Evolutionary conservation across 2,329 filamentous ascomycete genomes (phyloP), one percentile per base, ranked within the genome.

Genomic region (Diaporthe longicolla): DNA sequence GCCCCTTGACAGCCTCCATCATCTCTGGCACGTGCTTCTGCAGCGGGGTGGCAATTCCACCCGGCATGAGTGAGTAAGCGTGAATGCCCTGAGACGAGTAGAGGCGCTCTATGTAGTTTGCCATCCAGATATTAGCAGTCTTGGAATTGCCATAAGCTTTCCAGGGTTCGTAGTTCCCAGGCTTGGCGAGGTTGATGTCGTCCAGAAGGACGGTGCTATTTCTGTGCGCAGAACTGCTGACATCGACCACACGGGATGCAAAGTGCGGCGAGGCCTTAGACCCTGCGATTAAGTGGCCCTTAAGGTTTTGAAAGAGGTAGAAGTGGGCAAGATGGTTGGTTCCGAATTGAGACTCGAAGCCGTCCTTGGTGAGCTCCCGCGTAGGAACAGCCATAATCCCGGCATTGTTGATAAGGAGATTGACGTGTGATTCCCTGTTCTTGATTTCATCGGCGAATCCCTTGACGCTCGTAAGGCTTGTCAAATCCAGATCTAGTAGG

Each of bases 291-390:
- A 89, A 78, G 0, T 82, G 78, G 9, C 82, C 79, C 70, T 85
- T 85, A 58, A 90, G 80, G 4, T 88, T 82, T 43, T 87, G 82
- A 76, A 89, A 87, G 13, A 90, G 82, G 0, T 89, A 82, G 79
- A 90, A 90, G 77, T 89, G 87, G 1, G 80, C 82, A 4, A 90
- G 79, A 76, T 90, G 85, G 77, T 89, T 89, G 9, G 83, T 86
- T 52, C 83, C 87, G 74, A 89, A 85, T 73, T 89, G 88, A 0
- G 78, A 78, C 74, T 90, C 88, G 74, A 85, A 85, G 26, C 87
- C 87, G 76, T 88, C 86, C 17, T 76, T 75, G 1, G 85, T 88
- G 73, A 73, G 54, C 43, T 52, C 77, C 78, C 75, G 79, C 32
- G 70, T 83, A 74, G 6, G 83, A 4, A 68, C 37, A 58, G 10